Conservation (phyloP, 768 basidiomycete genomes). For the Nevesoporus exiguus region DNA sequence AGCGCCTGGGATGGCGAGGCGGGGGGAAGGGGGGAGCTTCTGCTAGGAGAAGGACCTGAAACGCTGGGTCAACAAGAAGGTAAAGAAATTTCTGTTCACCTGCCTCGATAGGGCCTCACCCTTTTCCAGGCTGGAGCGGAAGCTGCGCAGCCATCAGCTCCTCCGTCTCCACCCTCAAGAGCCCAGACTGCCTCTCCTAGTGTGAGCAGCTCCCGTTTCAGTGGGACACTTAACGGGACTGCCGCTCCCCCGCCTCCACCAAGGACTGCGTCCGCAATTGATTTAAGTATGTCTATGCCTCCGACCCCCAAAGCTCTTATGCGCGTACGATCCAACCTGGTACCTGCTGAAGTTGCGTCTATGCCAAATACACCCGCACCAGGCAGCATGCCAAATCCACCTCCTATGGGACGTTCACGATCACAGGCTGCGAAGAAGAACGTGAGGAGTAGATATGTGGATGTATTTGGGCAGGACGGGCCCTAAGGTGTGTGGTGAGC, state of each 20-base stretch:
- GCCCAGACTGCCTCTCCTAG: conserved; percentile 85
- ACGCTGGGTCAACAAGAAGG: conserved; percentile 95
- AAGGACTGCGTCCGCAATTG: conserved; percentile 64
- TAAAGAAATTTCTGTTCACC: conserved; percentile 29
- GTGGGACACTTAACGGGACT: conserved; percentile 26
- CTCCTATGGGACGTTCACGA: conserved; percentile 49
- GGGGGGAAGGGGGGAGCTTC: no score
- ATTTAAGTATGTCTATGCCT: conserved; percentile 49
- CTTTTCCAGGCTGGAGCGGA: conserved; percentile 50
- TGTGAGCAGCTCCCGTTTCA: conserved; percentile 37
- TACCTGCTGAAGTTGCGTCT: conserved; percentile 42
- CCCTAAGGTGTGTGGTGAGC: conserved; percentile 13
- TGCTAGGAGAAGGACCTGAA: no score
- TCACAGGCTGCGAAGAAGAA: conserved; percentile 67
- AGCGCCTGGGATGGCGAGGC: no score
- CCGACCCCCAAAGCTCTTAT: conserved; percentile 49
- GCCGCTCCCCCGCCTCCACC: conserved; percentile 20
- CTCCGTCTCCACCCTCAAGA: conserved; percentile 77
- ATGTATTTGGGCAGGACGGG: conserved; percentile 71
- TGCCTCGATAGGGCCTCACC: neutral
- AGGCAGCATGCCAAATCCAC: conserved; percentile 18
- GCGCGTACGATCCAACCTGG: conserved; percentile 65
- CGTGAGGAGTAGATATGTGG: conserved; percentile 81
- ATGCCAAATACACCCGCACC: conserved; percentile 33
- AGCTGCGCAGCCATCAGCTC: conserved; percentile 47